Base-by-base conservation (phyloP, 2,329 filamentous ascomycete genomes). In the Pleoardoris graminearum region DNA sequence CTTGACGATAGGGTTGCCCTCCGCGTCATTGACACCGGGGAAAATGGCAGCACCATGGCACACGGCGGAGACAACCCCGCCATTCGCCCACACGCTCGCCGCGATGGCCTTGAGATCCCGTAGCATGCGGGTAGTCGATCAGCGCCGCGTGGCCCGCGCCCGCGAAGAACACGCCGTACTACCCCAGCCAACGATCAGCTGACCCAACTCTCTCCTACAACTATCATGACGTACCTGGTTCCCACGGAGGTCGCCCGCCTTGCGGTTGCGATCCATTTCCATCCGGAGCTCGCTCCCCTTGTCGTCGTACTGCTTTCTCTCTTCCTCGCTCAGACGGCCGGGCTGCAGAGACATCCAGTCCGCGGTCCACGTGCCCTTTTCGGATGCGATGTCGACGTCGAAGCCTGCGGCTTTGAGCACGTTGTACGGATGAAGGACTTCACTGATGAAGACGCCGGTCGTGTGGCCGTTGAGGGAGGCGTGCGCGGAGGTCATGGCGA, bases 341-440 rank as follows among this genome's bases (percentile, higher is more conserved):
- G 69, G 66, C 50, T 76, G 72, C 41, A 73, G 67, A 10, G 72
- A 76, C 17, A 79, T 70, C 76, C 75, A 77, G 62, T 80, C 78
- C 1, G 74, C 66, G 0, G 63, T 71, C 61, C 76, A 80, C 2
- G 53, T 69, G 32, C 78, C 77, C 3, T 72, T 78, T 56, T 80
- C 77, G 4, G 77, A 79, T 17, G 72, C 71, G 23, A 80, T 68
- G 54, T 80, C 77, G 43, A 79, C 77, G 49, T 77, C 74, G 59
- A 80, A 79, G 12, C 77, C 78, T 4, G 77, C 76, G n/a, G 51
- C 50, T 19, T 52, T 58, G 51, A 80, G 70, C 19, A 79, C 77
- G 16, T 78, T 75, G 70, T 69, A 80, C 0, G 78, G 78, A 54
- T 80, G 77, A 7, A 80, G 69, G 14, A 78, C 78, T 59, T 80